phyloP scores from a whole-genome alignment of 2,329 filamentous ascomycete species.

The Colletotrichum tamarilloi region DNA sequence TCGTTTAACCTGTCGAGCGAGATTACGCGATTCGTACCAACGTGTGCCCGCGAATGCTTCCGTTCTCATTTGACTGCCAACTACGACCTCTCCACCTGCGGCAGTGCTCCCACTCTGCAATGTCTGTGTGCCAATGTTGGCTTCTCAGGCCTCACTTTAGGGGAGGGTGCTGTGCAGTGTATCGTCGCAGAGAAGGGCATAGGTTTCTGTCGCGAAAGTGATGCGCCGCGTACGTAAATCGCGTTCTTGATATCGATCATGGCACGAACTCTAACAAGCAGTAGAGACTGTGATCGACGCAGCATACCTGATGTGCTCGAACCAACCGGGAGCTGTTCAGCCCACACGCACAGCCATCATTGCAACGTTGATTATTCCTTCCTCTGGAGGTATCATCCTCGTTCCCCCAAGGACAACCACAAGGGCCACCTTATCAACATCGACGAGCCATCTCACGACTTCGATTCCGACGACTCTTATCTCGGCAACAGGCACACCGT shows the following conservation, averaged over 20 bases:
- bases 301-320: slow-evolving; percentile 70
- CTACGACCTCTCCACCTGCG: slow-evolving; percentile 63
- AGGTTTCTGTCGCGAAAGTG: slow-evolving; percentile 62
- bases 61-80: slow-evolving; percentile 70
- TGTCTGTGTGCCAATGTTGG: slow-evolving; percentile 74
- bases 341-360: slow-evolving; percentile 69
- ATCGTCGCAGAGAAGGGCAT: slow-evolving; percentile 63
- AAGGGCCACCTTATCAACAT: slow-evolving; percentile 22
- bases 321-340: slow-evolving; percentile 59
- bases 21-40: slow-evolving; percentile 60
- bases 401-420: slow-evolving; percentile 36
- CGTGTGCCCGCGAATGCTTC: slow-evolving; percentile 72
- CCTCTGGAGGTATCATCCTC: slow-evolving; percentile 49
- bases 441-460: slow-evolving; percentile 22
- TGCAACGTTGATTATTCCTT: slow-evolving; percentile 62
- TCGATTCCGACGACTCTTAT: slow-evolving; percentile 30
- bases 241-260: not conserved
- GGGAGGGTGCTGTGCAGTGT: slow-evolving; percentile 78
- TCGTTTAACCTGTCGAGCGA: slow-evolving; percentile 48
- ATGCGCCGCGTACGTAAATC: slow-evolving; percentile 50
- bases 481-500: slow-evolving; percentile 17
- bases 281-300: slow-evolving; percentile 55
- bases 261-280: slow-evolving; percentile 12
- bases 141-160: slow-evolving; percentile 72
- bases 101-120: slow-evolving; percentile 61